Base-by-base conservation (phyloP, 805 yeast species). In the Spathaspora passalidarum region DNA sequence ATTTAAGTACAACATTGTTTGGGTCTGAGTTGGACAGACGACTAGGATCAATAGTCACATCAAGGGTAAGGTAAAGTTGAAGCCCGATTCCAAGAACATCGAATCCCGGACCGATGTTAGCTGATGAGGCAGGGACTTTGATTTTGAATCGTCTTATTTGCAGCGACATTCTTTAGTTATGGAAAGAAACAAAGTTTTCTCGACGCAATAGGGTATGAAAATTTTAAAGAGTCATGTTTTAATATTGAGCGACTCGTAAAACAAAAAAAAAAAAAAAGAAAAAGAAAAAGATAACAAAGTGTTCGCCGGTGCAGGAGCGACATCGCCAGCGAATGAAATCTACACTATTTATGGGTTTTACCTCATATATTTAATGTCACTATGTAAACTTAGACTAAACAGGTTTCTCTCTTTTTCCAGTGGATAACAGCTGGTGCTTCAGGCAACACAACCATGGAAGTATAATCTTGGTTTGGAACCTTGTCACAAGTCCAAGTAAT, bases 21-120 rank as follows among this genome's bases (percentile, higher is more conserved):
- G 87, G 82, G 60, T 87, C 89, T 2, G 55, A 48, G 34, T 75
- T 69, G 3, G 87, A 75, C 39, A 69, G 68, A 5, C 54, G 50
- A 2, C 66, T 48, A 6, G 80, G 60, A 61, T 89, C 94, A 36
- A 88, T 72, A 8, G 72, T 65, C 23, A 90, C 96, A 3, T 75
- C 72, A 47, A 94, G 73, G 44, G 84, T 86, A 46, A 94, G 72
- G 59, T 71, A 89, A 42, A 90, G 69, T 50, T 86, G 78, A 53
- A 94, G 75, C 39, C 97, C 97, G 35, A 94, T 84, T 19, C 99
- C 99, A 43, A 94, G 71, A 5, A 94, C 99, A 66, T 94, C 99
- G 61, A 92, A 94, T 1, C 99, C 99, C 8, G 99, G 99, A 7
- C 99, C 99, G 43, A 94, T 92, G 59, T 94, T 94, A 59, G 99